Base-by-base conservation (phyloP, 2,329 filamentous ascomycete species). In the Pseudogymnoascus sp. region DNA sequence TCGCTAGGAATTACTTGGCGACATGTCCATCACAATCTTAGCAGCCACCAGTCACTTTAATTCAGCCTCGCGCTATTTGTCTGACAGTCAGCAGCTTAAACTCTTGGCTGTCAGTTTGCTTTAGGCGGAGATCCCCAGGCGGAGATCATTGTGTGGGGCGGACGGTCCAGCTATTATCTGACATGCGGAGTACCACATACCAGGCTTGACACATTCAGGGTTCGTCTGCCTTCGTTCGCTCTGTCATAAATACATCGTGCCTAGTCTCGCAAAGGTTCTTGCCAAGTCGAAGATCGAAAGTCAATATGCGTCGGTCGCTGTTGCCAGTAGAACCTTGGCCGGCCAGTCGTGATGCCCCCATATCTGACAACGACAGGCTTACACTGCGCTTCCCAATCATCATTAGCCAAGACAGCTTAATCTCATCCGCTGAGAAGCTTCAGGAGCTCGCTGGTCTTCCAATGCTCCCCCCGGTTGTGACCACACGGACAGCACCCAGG, bases 11-110 rank as follows among this genome's bases (percentile, higher is more conserved):
- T 34, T 36, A 12, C 50, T 56, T 56, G 10, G 28, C 50, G 50
- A 56, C 28, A 34, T 56, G 50, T 16, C 28, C 50, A 56, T 56
- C 50, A 36, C 50, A 56, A 56, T 56, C 50, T 56, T 56, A 56
- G 31, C 8, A 56, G 10, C 10, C 16, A 34, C 2, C 7, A 36
- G 50, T 56, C n/a, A 56, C 16, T 4, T 34, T 10, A 56, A 56
- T 21, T 36, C 28, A 34, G 28, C 50, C 50, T 56, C 10, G 50
- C 50, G 10, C 50, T 18, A 36, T 16, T 21, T 18, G 16, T 6
- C 10, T 34, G 50, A 56, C 46, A 18, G 46, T 53, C 25, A 50
- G 23, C 23, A 28, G 46, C 12, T 31, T 53, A 53, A 53, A 53
- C 14, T 53, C 23, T 28, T 31, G 18, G 16, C 46, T 31, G 46